Conservation (phyloP, 495 filamentous ascomycete species). For the Schizothecium vesticola region DNA sequence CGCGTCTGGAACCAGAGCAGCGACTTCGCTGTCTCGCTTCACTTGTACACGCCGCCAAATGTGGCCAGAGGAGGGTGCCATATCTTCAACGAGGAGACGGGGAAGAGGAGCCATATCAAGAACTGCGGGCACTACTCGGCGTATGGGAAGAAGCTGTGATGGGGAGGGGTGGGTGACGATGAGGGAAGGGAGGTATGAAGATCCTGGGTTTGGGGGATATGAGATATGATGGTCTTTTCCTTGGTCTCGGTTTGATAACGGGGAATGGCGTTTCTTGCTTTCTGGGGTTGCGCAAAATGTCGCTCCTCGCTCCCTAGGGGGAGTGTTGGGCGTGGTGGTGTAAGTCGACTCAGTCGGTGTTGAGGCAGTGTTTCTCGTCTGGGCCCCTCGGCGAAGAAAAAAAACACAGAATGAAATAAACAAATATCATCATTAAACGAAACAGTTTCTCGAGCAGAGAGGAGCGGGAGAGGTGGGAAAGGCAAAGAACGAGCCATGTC, state of each 20-base stretch:
- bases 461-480: slow-evolving; percentile 7
- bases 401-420: not conserved
- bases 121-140: slow-evolving; percentile 60
- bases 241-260: not conserved
- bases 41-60: slow-evolving; percentile 88
- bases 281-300: not conserved
- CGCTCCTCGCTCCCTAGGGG: not conserved
- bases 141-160: slow-evolving; percentile 42
- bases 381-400: not conserved
- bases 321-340: not conserved
- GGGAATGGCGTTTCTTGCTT: not conserved
- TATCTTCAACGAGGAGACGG: slow-evolving; percentile 66
- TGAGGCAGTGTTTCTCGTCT: not conserved
- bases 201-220: not conserved
- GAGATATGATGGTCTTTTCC: not conserved
- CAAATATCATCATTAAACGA: not conserved
- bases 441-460: not conserved
- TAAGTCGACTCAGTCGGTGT: not conserved
- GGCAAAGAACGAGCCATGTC: slow-evolving; percentile 7
- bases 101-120: slow-evolving; percentile 63
- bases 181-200: not conserved
- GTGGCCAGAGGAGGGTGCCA: slow-evolving; percentile 69
- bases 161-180: slow-evolving; percentile 6
- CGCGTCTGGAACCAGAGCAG: slow-evolving; percentile 69
- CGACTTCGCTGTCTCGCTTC: slow-evolving; percentile 77